Base-by-base conservation (phyloP, 805 yeast genomes). In the Cyberlindnera xishuangbannaensis region DNA sequence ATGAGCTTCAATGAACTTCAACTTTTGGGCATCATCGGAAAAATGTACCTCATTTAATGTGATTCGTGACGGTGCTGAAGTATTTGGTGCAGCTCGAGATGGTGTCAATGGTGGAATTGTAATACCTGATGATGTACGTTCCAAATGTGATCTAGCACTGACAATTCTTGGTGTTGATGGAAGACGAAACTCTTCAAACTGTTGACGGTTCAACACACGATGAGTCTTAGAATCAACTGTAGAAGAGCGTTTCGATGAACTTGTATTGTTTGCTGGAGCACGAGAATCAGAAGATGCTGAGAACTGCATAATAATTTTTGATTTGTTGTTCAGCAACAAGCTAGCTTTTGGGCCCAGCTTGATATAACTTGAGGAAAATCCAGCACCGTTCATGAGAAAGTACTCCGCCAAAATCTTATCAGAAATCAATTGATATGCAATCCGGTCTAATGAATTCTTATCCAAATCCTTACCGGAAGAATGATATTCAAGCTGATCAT, bases 351-450 rank as follows among this genome's bases (percentile, higher is more conserved):
- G 62, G 0, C 95, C 95, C 1, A 67, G 45, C 41, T 66, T 67
- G 5, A 88, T 71, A 50, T 90, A 90, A 33, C 83, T 81, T 2
- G 82, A 64, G 0, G 95, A 83, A 62, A 80, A 88, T 0, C 95
- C 94, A n/a, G 76, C 71, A 15, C 71, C 75, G 45, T 77, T 83
- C 67, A 78, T 73, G 6, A 79, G 64, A 2, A 86, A 72, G 48
- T 78, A 81, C 53, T 88, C 97, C 37, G 67, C 68, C 22, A 92
- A 55, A 11, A 78, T 68, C 16, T 74, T 72, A 36, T 76, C 76
- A 9, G 83, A 71, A 18, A 85, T 69, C 38, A 92, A 59, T 44
- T 80, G 80, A 54, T 85, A 87, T 42, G 88, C 82, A 6, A 92
- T 73, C 41, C 97, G 65, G 56, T 88, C 95, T 19, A 84, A 67